Base-by-base conservation (phyloP, 495 filamentous ascomycete species). In the Aspergillus kassunensis region DNA sequence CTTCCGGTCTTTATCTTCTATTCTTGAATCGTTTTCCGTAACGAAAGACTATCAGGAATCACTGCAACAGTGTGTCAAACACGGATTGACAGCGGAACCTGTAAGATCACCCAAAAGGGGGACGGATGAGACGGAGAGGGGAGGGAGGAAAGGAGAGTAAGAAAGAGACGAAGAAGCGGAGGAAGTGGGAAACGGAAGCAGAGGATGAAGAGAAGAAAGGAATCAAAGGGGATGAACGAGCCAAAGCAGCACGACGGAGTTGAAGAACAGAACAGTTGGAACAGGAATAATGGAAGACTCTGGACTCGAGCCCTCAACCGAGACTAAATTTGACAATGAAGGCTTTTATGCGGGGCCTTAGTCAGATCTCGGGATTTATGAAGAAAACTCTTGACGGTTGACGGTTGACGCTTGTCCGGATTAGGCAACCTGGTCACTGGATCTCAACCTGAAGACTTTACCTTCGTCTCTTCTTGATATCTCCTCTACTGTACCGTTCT, bases 31-130 rank as follows among this genome's bases (percentile, higher is more conserved):
- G 41, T 21, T 55, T 59, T 59, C 55, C 49, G 45, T 49, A 73
- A 70, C 63, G 69, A 72, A 72, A 68, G 69, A 66, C 68, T 68
- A 61, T 62, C 61, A 68, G 65, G 33, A n/a, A 62, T 48, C 54
- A 49, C 61, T 56, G 68, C 71, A 67, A 67, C 66, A 71, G 70
- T 73, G 73, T 76, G 70, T 76, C 73, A 76, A 76, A 74, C 73
- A 76, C 73, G 71, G 53, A 53, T 62, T 69, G 67, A 64, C 63
- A 65, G 52, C 44, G 46, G 59, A 51, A 18, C 58, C 63, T 55
- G 48, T 55, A 53, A 51, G 58, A 62, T 61, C 58, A 68, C 65
- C 13, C 44, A 46, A 46, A 46, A 19, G n/a, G 18, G 49, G 57
- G 59, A 59, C 34, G 52, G 54, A 65, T 53, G 53, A 45, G 52